Evolutionary conservation across 2,329 filamentous ascomycete species (phyloP), one percentile per base, ranked within the genome.

Genomic region (Fusarium sp.): DNA sequence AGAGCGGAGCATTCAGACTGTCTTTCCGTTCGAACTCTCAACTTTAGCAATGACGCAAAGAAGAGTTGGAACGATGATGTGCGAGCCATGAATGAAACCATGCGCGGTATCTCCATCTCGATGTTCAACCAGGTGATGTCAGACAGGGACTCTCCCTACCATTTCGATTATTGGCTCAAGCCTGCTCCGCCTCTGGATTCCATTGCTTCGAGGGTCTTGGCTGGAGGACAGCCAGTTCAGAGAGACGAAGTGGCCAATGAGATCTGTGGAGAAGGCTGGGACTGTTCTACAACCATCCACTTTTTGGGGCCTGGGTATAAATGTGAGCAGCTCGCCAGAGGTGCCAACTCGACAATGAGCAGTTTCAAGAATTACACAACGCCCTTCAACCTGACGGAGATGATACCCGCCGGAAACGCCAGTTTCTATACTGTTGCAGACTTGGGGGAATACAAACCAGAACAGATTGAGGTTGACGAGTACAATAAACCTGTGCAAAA

Each of bases 221-320:
- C 62, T 7, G 62, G 62, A 16, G 65, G 68, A 3, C 50, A 55
- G 4, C 62, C 69, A 11, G 55, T 72, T 5, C 58, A 59, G 4
- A 53, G 60, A 20, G 66, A 72, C 10, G 55, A 66, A 7, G 69
- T 68, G 1, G 52, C 66, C 2, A 13, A 44, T 3, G 60, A 72
- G 4, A 56, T 72, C 4, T 72, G 69, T 33, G 69, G 70, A 7
- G 3, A 54, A 5, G 69, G 53, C 4, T 72, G 70, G 70, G 69
- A 72, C 18, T 72, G 69, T 12, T 70, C 69, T 2, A 70, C 70
- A 4, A 69, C 56, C 0, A 62, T 72, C 20, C 15, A 53, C 11
- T 72, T 72, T n/a, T 23, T 72, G 6, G 70, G 50, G 0, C 70
- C 70, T 2, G 70, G 66, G 40, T 72, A 72, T 15, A 51, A 62